Evolutionary conservation across 768 basidiomycete genomes (phyloP).

Genomic region (Tremella mesenterica): DNA sequence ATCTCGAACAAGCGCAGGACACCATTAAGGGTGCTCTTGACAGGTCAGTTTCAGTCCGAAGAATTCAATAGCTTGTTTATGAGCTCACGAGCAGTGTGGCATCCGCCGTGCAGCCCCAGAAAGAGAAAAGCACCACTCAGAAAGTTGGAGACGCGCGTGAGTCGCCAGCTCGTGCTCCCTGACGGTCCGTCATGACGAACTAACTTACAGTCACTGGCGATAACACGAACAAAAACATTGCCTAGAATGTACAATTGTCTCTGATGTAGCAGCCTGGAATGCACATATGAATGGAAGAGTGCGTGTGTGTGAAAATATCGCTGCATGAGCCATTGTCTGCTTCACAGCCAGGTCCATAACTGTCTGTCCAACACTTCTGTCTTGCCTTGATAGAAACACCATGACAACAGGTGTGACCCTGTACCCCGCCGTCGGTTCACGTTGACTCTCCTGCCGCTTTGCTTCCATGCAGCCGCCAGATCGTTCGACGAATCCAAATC

Average conservation of each 20-base stretch:
- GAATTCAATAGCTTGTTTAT: not conserved
- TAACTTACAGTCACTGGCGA: slow-evolving; percentile 21
- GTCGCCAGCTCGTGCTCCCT: not conserved
- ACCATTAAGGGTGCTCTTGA: slow-evolving; percentile 28
- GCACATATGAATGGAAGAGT: too few species aligned
- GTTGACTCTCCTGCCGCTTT: slow-evolving; percentile 1
- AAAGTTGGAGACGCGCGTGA: slow-evolving; percentile 33
- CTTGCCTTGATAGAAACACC: not conserved
- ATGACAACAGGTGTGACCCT: slow-evolving; percentile 26
- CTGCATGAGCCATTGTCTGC: not conserved
- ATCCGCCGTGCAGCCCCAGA: slow-evolving; percentile 34
- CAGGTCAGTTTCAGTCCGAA: slow-evolving; percentile 16
- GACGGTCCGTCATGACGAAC: not conserved
- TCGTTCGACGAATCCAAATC: slow-evolving; percentile 2
- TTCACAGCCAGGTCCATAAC: not conserved
- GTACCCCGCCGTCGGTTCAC: slow-evolving; percentile 11
- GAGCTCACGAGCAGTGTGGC: slow-evolving; percentile 13
- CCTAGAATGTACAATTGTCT: not conserved
- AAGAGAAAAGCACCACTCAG: slow-evolving; percentile 40
- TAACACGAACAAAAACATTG: slow-evolving; percentile 30
- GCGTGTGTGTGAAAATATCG: too few species aligned
- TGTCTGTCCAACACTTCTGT: not conserved
- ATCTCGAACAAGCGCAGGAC: slow-evolving; percentile 30
- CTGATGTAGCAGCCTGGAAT: too few species aligned
- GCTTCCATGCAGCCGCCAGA: slow-evolving; percentile 13